Percentiles rank a stretch among this genome's conserved stretches.
phyloP scores from a whole-genome alignment of 805 yeast genomes.

The Cyberlindnera maritima region DNA sequence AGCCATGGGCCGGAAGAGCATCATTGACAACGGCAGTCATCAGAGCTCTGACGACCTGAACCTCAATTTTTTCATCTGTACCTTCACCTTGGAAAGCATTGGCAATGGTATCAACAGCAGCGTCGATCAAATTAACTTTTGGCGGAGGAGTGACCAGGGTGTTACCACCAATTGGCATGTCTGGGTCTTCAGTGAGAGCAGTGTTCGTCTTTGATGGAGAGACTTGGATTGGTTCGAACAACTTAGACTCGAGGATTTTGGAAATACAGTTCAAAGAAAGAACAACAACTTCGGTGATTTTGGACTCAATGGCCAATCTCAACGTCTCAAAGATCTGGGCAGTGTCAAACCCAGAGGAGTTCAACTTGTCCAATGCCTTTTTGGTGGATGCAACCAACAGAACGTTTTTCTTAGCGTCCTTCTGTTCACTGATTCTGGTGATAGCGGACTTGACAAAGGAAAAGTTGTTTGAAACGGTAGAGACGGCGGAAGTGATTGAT shows the following conservation, averaged over 20 bases:
- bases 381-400: constrained; percentile 32
- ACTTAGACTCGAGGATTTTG: constrained; percentile 82
- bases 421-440: constrained; percentile 51
- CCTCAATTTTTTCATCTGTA: constrained; percentile 83
- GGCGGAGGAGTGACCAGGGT: constrained; percentile 51
- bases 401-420: constrained; percentile 54
- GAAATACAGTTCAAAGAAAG: constrained; percentile 83
- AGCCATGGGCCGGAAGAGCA: constrained; percentile 84
- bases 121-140: constrained; percentile 64
- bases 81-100: constrained; percentile 90
- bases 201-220: constrained; percentile 39
- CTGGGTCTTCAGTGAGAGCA: constrained; percentile 19
- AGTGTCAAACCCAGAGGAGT: constrained; percentile 39
- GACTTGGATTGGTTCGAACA: constrained; percentile 59
- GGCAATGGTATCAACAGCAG: constrained; percentile 80
- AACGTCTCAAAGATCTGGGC: constrained; percentile 73
- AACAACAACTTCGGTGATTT: constrained; percentile 61
- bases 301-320: constrained; percentile 68
- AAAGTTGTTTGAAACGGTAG: constrained; percentile 26
- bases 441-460: constrained; percentile 55
- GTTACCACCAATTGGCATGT: constrained; percentile 18
- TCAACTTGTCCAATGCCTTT: constrained; percentile 30
- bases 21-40: constrained; percentile 85
- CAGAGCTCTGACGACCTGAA: constrained; percentile 90
- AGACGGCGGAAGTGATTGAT: constrained; percentile 20